phyloP scores from a whole-genome alignment of 2,329 filamentous ascomycete genomes.

The Aspergillus quadrilineatus region DNA sequence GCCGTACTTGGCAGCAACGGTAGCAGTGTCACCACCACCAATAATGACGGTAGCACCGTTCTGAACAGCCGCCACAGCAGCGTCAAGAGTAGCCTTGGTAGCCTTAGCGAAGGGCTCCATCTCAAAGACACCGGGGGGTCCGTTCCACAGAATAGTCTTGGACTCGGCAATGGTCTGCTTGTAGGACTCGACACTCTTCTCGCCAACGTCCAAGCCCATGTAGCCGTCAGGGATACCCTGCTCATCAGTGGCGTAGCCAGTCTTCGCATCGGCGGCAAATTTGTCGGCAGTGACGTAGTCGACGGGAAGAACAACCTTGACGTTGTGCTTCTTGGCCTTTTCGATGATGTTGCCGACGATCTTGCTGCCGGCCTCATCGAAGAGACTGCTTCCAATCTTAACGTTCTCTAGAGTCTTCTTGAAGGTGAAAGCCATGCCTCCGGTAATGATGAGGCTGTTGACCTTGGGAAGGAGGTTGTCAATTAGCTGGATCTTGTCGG shows the following conservation, averaged over 20 bases:
- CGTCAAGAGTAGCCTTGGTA: conserved; percentile 89
- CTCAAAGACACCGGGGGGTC: conserved; percentile 95
- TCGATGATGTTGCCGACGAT: conserved; percentile 82
- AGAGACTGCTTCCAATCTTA: conserved; percentile 85
- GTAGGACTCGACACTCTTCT: conserved; percentile 84
- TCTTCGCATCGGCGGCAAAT: conserved; percentile 81
- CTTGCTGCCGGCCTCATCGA: conserved; percentile 91
- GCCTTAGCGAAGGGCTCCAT: conserved; percentile 89
- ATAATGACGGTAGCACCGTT: conserved; percentile 96
- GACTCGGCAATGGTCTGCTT: conserved; percentile 81
- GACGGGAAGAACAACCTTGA: conserved; percentile 89
- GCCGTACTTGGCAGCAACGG: conserved; percentile 94
- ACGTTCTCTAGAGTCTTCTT: conserved; percentile 96
- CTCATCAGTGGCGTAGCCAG: conserved; percentile 77
- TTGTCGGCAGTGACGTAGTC: conserved; percentile 97
- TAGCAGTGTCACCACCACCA: conserved; percentile 95
- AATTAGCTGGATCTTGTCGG: conserved; percentile 99
- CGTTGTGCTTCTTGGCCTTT: conserved; percentile 95
- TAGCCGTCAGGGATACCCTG: conserved; percentile 93
- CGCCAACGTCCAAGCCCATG: conserved; percentile 96
- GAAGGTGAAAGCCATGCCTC: conserved; percentile 99
- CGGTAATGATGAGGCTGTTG: conserved; percentile 93
- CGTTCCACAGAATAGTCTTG: conserved; percentile 99
- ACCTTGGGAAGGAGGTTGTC: conserved; percentile 99
- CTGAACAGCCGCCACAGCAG: conserved; percentile 76